Conservation (phyloP, 495 filamentous ascomycete genomes). For the Cercophora sp. region DNA sequence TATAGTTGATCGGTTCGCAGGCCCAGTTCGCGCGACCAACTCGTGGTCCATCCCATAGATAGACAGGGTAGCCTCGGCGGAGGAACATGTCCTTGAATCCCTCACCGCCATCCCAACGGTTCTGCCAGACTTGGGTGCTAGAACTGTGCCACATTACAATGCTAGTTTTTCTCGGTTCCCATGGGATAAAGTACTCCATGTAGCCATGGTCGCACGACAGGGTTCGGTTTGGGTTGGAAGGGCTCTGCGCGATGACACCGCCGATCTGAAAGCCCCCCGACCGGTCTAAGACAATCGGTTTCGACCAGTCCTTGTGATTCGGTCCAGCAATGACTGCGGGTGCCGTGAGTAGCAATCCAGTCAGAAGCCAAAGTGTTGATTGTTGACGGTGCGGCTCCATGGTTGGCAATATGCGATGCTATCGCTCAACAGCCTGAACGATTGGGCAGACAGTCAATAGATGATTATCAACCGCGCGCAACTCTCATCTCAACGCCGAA, state of each 20-base stretch:
- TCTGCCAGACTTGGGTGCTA: constrained; percentile 44
- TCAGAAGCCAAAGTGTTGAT: too few relatives aligned
- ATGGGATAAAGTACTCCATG: constrained; percentile 49
- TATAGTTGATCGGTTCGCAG: constrained; percentile 36
- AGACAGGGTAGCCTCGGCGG: constrained; percentile 45
- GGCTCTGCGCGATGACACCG: constrained; percentile 31
- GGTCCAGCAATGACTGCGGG: too few relatives aligned
- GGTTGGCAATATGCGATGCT: too few relatives aligned
- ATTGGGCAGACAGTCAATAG: too few relatives aligned
- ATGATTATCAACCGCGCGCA: too few relatives aligned
- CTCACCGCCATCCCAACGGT: constrained; percentile 46
- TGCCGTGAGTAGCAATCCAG: too few relatives aligned
- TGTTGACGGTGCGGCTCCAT: too few relatives aligned
- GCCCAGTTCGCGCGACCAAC: constrained; percentile 45
- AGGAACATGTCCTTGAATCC: constrained; percentile 50
- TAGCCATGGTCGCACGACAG: constrained; percentile 49
- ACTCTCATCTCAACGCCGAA: too few relatives aligned
- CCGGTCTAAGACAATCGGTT: constrained; percentile 35
- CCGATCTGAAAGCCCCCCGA: constrained; percentile 40
- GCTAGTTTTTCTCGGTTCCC: constrained; percentile 38
- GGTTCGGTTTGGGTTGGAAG: constrained; percentile 29
- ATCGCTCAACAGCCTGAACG: too few relatives aligned
- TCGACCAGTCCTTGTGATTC: too few relatives aligned
- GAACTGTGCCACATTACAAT: constrained; percentile 50
- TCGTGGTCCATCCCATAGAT: constrained; percentile 45